A percentile compares a stretch with the other conserved stretches of the same genome.
These are phyloP conservation scores for Santalum album DNA, from an alignment of 164 flowering plant species.

Conservation along the genomic window DNA sequence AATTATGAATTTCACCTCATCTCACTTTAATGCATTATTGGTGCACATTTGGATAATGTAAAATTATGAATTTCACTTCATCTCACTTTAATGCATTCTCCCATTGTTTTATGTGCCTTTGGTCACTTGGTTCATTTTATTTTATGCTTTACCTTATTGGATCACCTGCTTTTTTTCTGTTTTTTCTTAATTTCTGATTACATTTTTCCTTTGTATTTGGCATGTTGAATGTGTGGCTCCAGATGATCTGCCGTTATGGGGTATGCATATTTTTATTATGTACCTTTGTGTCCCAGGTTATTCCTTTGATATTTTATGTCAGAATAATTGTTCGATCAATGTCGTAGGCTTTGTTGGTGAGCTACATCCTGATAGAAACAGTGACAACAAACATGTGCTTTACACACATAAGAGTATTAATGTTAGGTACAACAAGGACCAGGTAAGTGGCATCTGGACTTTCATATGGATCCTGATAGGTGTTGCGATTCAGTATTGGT, in stretches of 20 bases:
- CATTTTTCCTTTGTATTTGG: constrained; percentile 3
- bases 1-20: too few species aligned
- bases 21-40: too few species aligned
- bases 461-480: not conserved
- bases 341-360: constrained; percentile 87
- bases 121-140: not conserved
- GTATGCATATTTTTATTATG: constrained; percentile 41
- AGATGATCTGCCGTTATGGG: constrained; percentile 98
- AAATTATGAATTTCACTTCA: too few species aligned
- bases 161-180: constrained; percentile 1
- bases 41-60: too few species aligned
- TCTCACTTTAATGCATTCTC: too few species aligned
- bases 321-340: not conserved
- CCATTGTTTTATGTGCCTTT: not conserved
- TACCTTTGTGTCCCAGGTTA: not conserved
- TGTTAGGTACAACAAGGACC: constrained; percentile 71
- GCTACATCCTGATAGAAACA: constrained; percentile 59
- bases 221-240: constrained; percentile 19
- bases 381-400: constrained; percentile 63
- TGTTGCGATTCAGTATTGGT: not conserved
- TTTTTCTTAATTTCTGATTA: constrained; percentile 3
- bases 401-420: constrained; percentile 68
- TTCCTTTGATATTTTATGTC: not conserved
- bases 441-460: constrained; percentile 40
- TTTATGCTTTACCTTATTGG: not conserved